Base-by-base conservation (phyloP, 2,329 filamentous ascomycete species). In the Coniella lustricola region DNA sequence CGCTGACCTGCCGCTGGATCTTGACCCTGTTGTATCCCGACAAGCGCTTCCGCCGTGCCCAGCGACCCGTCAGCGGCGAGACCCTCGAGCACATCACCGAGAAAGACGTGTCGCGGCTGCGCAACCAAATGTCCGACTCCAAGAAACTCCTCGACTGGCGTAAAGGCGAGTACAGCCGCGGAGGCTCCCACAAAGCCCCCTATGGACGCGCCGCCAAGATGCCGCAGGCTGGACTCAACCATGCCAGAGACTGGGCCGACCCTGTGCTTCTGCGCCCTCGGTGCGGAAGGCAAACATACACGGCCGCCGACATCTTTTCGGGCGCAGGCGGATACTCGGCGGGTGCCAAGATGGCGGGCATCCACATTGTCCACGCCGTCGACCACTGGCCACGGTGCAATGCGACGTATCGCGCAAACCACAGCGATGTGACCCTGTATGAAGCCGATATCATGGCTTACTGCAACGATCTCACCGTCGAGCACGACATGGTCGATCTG, bases 311-410 rank as follows among this genome's bases (percentile, higher is more conserved):
- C 58, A 73, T 77, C 0, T 93, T 87, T 54, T 85, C 79, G 31
- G 86, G 87, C 1, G 84, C 77, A 2, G 87, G 88, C 0, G 87
- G 87, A 4, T 77, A 79, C 1, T 85, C 85, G 0, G 68, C 75
- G 2, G 87, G 85, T 0, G 85, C 85, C 0, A 60, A 68, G 17
- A 61, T 62, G 13, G 72, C 73, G 0, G 85, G 85, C 0, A 66
- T 90, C 13, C 64, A 70, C 3, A 59, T 87, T 0, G 65, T 68
- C 20, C 81, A 79, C 62, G 82, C 77, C 0, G 76, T 90, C 10
- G 89, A 95, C 56, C 71, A 77, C 16, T 75, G 78, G 48, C 17
- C 56, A 0, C 62, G 72, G 13, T 84, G 84, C 0, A 77, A 76
- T 54, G 53, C 66, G 1, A 82, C 83, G 0, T 84, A 86, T 45